Conservation (phyloP, 2,329 filamentous ascomycete genomes). For the Rhytidhysteron rufulum region DNA sequence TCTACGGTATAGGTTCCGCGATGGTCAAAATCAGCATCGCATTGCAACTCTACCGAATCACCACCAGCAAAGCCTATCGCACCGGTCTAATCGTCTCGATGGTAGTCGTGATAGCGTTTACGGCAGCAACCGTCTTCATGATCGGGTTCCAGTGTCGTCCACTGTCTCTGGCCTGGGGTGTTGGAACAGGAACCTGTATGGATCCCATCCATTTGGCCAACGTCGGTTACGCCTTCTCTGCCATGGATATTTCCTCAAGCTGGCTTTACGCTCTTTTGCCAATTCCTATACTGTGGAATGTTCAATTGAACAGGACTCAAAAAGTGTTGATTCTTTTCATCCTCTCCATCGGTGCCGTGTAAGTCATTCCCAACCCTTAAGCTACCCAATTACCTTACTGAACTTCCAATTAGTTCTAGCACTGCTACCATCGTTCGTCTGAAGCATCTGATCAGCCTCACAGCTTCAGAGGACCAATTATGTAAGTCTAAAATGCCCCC, state of each 20-base stretch:
- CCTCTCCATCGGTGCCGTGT: slow-evolving; percentile 3
- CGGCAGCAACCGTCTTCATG: slow-evolving; percentile 3
- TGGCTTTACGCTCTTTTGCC: slow-evolving; percentile 5
- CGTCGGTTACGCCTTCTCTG: slow-evolving; percentile 5
- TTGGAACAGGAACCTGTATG: slow-evolving; percentile 6
- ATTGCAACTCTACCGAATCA: slow-evolving; percentile 6
- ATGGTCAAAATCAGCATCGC: slow-evolving; percentile 5
- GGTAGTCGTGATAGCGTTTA: slow-evolving; percentile 3
- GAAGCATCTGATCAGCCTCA: background rate
- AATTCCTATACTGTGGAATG: slow-evolving; percentile 3
- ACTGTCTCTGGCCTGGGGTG: slow-evolving; percentile 6
- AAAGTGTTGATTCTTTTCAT: slow-evolving; percentile 5
- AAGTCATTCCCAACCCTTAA: background rate
- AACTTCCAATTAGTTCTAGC: background rate
- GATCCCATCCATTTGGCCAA: slow-evolving; percentile 4
- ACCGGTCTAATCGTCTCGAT: slow-evolving; percentile 2
- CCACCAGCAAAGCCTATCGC: slow-evolving; percentile 4
- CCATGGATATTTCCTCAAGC: slow-evolving; percentile 7
- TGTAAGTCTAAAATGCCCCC: background rate
- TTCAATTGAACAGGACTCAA: slow-evolving; percentile 5
- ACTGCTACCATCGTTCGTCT: background rate
- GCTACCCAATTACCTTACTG: background rate
- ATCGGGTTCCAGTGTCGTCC: slow-evolving; percentile 6
- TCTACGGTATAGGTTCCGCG: slow-evolving; percentile 4
- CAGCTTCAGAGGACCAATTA: background rate